Evolutionary conservation across 306 rosid genomes (phyloP).

Genomic region (Cicer judaicum): DNA sequence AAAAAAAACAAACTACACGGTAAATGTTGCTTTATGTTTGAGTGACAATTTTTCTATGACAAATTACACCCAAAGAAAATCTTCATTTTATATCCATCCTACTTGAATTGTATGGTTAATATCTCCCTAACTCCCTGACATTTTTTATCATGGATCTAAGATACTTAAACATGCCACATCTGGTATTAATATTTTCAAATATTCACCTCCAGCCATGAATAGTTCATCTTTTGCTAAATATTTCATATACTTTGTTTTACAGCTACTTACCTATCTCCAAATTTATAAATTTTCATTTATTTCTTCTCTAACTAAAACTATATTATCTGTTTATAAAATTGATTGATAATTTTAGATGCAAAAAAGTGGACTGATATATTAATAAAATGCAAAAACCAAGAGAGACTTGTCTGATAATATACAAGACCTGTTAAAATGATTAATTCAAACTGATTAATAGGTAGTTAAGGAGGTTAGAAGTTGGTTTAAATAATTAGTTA

Average conservation of each 20-base stretch:
- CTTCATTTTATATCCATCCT: constrained; percentile 7
- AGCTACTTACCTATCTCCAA: neutral
- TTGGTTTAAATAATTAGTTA: no score
- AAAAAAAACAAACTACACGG: neutral
- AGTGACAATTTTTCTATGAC: neutral
- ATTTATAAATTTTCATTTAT: neutral
- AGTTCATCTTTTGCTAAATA: neutral
- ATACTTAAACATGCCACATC: neutral
- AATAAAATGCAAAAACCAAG: neutral
- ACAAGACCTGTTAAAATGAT: neutral
- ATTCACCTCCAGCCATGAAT: neutral
- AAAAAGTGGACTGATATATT: neutral
- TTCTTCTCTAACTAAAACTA: neutral
- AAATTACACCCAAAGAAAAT: neutral
- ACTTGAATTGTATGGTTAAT: neutral
- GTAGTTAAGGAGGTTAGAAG: no score
- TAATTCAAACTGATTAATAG: no score
- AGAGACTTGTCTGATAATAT: constrained; percentile 10
- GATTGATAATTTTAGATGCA: neutral
- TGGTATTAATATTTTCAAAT: neutral
- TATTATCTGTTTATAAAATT: constrained; percentile 1
- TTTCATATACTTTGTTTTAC: neutral
- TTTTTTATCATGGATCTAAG: neutral
- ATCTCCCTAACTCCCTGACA: neutral
- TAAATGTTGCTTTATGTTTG: neutral